Evolutionary conservation across 805 yeast species (phyloP).

Genomic region (Sungouiozyma ichnusensis): DNA sequence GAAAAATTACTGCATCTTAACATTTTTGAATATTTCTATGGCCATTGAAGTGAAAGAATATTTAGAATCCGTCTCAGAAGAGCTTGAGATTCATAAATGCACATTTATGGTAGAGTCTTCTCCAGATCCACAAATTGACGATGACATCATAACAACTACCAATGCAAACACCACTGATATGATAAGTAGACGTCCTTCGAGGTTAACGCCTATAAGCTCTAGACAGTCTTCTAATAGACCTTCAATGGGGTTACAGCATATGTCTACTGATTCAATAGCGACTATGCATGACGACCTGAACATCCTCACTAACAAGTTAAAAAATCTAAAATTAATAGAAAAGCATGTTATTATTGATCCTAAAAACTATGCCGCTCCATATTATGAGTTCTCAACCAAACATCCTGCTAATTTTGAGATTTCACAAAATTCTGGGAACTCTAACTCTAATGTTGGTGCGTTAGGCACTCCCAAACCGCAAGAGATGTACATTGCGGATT

Average conservation of each 20-base stretch:
- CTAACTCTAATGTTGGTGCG: neutral
- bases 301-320: conserved; percentile 7
- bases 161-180: neutral
- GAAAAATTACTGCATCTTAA: conserved; percentile 15
- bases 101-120: conserved; percentile 7
- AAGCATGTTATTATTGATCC: conserved; percentile 7
- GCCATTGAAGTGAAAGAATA: conserved; percentile 19
- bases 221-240: neutral
- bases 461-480: conserved; percentile 13
- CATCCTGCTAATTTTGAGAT: conserved; percentile 10
- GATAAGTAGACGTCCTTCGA: neutral
- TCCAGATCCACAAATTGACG: neutral
- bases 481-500: conserved; percentile 15
- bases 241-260: neutral
- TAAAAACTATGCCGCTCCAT: conserved; percentile 12
- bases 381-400: conserved; percentile 7
- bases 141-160: neutral
- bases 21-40: conserved; percentile 22
- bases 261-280: conserved; percentile 10
- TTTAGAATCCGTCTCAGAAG: conserved; percentile 6
- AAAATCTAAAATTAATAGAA: conserved; percentile 8
- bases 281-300: conserved; percentile 10
- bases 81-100: conserved; percentile 7
- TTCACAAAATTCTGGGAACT: conserved; percentile 10
- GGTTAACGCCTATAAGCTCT: neutral